Base-by-base conservation (phyloP, 225 moss, liverwort and hornwort genomes). In the Pleurozium schreberi region DNA sequence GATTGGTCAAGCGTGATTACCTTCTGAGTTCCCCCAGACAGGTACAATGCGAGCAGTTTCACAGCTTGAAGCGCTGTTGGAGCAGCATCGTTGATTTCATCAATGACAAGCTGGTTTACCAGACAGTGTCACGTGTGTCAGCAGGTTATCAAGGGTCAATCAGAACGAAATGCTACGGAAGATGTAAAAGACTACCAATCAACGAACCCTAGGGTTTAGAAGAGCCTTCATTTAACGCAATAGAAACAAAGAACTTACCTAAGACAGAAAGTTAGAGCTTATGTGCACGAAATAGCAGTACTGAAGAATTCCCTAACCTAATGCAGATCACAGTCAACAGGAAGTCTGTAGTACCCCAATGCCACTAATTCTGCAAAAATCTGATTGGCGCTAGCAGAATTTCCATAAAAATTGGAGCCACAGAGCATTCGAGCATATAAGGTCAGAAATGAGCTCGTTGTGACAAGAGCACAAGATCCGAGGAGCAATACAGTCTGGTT, bases 51-150 rank as follows among this genome's bases (percentile, higher is more conserved):
- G 28, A 98, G 95, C 59, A 96, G 92, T 80, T 96, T 98, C 68
- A 98, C 96, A 80, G 97, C 96, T 91, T 97, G 97, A 67, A 97
- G 93, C 60, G 97, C 95, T 43, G 93, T 95, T 25, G 96, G 94
- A 74, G 96, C 98, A 83, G 95, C 93, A 88, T 94, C 92, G 88
- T 88, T 95, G 86, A 97, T 96, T 90, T 98, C 98, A 87, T 95
- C 95, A 50, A 96, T 95, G 33, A 98, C 98, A 49, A 97, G 96
- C 97, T 98, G 94, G 79, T 67, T 64, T 58, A 40, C 60, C 90
- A 88, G 52, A 87, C 71, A 82, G 58, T 26, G 50, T 76, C 67
- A 78, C 70, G 45, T 55, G 38, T 55, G 80, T 91, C 30, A 92
- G 85, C 33, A 80, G 42, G 18, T 42, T 80, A 12, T 42, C 45